Base-by-base conservation (phyloP, 352 stramenopile species). In the Pythium folliculosum region DNA sequence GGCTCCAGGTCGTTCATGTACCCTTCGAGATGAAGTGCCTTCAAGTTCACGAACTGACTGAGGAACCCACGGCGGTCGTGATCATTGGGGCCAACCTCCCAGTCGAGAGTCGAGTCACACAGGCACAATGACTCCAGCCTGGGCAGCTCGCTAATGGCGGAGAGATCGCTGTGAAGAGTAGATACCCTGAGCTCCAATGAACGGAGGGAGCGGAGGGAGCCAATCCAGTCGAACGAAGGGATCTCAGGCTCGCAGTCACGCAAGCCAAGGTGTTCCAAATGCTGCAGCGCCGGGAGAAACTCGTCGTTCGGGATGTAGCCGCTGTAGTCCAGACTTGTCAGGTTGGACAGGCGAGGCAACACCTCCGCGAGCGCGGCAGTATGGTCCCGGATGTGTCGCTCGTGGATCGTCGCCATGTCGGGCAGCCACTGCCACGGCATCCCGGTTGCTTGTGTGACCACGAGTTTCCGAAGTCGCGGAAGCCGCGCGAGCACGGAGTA, bases 391-490 rank as follows among this genome's bases (percentile, higher is more conserved):
- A 60, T n/a, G 17, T 50, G 37, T 37, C 50, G n/a, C 12, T 60
- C 54, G 54, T 60, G 54, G 13, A 38, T 35, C 21, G 17, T 21
- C 23, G 35, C 37, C 4, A 50, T 22, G 40, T 60, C 54, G 1
- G 54, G 37, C n/a, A 50, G 19, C 54, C 54, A 60, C 19, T 60
- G 37, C 19, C 54, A 23, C 4, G 54, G 54, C 27, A 60, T 3
- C 21, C 3, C 5, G 3, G 37, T 50, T 2, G 35, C 50, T 37
- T 60, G 54, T 0, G 12, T 8, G 21, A 61, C 25, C 30, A 10
- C 43, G 22, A 61, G 10, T 25, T 50, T 61, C 7, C 4, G 21
- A 1, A 61, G 38, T 14, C 25, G 54, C 10, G 54, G 21, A 1
- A 61, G 40, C 3, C 17, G 54, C 22, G 40, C 5, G 8, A 61